These are phyloP conservation scores for Phytopythium cucurbitacearum DNA, from an alignment of 352 stramenopile species.

Conservation along the genomic window DNA sequence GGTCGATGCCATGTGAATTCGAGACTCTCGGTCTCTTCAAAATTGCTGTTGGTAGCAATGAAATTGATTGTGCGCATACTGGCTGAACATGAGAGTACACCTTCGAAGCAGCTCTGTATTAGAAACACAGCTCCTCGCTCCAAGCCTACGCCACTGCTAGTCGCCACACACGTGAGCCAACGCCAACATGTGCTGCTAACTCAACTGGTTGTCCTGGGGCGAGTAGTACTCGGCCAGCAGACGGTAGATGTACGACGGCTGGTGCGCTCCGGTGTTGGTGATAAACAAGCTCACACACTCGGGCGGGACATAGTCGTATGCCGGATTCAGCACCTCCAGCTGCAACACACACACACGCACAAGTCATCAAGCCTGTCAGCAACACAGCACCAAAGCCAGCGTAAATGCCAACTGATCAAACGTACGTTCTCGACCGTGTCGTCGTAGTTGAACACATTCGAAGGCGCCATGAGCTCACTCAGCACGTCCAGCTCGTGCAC, in stretches of 20 bases:
- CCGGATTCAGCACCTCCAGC: conserved; percentile 95
- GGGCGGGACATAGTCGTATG: conserved; percentile 97
- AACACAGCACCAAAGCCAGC: conserved; percentile 1
- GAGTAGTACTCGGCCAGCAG: conserved; percentile 98
- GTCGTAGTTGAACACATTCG: conserved; percentile 88
- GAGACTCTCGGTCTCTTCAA: too few species aligned
- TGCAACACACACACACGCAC: conserved; percentile 19
- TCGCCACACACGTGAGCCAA: background rate
- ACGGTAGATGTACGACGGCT: conserved; percentile 98
- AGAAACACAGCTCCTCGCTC: background rate
- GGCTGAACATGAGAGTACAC: too few species aligned
- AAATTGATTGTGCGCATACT: too few species aligned
- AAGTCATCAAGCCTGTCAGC: background rate
- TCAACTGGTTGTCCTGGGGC: conserved; percentile 92
- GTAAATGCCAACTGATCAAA: background rate
- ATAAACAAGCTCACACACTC: conserved; percentile 97
- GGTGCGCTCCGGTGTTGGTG: conserved; percentile 97
- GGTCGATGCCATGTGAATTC: too few species aligned
- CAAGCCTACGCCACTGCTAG: background rate
- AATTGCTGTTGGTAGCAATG: too few species aligned
- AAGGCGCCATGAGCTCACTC: conserved; percentile 88
- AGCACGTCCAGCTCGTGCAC: conserved; percentile 97
- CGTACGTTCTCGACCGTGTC: conserved; percentile 85
- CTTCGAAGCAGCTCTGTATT: too few species aligned
- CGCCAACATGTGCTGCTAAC: conserved; percentile 23